phyloP scores from a whole-genome alignment of 164 flowering plant genomes.

The Akebia trifoliata region DNA sequence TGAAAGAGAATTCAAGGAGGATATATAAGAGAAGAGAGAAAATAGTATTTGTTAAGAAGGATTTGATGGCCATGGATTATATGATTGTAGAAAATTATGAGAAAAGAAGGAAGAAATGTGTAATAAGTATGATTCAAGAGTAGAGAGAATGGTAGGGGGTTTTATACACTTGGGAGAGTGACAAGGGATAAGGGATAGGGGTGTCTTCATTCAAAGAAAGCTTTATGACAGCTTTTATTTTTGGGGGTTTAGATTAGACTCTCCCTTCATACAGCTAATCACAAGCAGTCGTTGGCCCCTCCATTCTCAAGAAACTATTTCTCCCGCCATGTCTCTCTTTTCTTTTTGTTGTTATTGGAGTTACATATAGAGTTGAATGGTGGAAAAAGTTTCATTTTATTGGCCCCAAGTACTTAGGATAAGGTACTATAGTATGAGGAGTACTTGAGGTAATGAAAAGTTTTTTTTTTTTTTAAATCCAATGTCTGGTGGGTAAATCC shows the following conservation, averaged over 20 bases:
- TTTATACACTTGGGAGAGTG: constrained; percentile 11
- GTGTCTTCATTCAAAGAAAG: constrained; percentile 25
- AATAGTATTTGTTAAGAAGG: not conserved
- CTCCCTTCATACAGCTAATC: constrained; percentile 41
- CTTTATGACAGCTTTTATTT: constrained; percentile 12
- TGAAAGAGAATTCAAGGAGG: constrained; percentile 11
- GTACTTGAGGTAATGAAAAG: no score
- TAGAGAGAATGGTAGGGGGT: not conserved
- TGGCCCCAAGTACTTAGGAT: no score
- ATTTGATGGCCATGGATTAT: constrained; percentile 6
- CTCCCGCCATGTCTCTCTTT: not conserved
- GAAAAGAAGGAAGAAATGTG: not conserved
- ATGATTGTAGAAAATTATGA: no score
- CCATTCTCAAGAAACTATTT: constrained; percentile 15
- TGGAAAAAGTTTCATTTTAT: no score
- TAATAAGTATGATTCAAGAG: not conserved
- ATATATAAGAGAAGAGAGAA: constrained; percentile 5
- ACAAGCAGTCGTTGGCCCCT: constrained; percentile 39
- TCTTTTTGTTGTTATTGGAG: no score
- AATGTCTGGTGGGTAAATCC: no score
- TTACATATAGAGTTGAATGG: no score
- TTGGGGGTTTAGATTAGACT: no score
- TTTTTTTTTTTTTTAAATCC: no score
- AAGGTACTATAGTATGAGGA: no score
- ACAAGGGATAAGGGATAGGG: constrained; percentile 13